Base-by-base conservation (phyloP, 139 green algal species). In the Volvox reticuliferus region DNA sequence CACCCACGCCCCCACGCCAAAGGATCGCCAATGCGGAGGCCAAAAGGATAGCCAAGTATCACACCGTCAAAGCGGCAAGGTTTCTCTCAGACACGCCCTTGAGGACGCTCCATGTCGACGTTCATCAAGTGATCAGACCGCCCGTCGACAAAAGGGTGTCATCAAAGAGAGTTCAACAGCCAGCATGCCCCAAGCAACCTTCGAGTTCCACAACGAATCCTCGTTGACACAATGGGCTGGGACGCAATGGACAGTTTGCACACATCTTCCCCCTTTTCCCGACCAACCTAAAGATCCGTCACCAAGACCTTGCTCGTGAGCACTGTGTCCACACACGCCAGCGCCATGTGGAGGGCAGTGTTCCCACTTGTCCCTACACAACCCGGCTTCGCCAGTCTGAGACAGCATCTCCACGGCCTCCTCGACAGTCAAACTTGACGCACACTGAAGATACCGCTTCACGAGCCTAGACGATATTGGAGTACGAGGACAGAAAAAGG, bases 301-400 rank as follows among this genome's bases (percentile, higher is more conserved):
- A 98, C 63, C 0, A 99, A 75, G 6, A 92, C 61, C 91, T 99
- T 99, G 88, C 88, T 76, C 9, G 97, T 93, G 28, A 99, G 93
- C 1, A 93, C 85, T 0, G 97, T 99, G 96, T 99, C 97, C 81
- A 97, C 93, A 19, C 96, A 94, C 1, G 26, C 89, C 35, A 99
- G 94, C 12, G 94, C 95, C 21, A 93, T n/a, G n/a, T n/a, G n/a
- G n/a, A n/a, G n/a, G n/a, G n/a, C n/a, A n/a, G n/a, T n/a, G n/a
- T n/a, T n/a, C n/a, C n/a, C n/a, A n/a, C n/a, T n/a, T n/a, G n/a
- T n/a, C 96, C 94, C 99, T 98, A 87, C 97, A 97, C 87, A 99
- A 89, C 79, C 98, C 89, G 18, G 93, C 91, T 32, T 96, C 94
- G 20, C 97, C 95, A 20, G 92, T 94, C 20, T 92, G 93, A 0